Percentiles rank a stretch among this genome's conserved stretches.
These are phyloP conservation scores for Lactarius psammicola DNA, from an alignment of 768 basidiomycete species.

Conservation along the genomic window DNA sequence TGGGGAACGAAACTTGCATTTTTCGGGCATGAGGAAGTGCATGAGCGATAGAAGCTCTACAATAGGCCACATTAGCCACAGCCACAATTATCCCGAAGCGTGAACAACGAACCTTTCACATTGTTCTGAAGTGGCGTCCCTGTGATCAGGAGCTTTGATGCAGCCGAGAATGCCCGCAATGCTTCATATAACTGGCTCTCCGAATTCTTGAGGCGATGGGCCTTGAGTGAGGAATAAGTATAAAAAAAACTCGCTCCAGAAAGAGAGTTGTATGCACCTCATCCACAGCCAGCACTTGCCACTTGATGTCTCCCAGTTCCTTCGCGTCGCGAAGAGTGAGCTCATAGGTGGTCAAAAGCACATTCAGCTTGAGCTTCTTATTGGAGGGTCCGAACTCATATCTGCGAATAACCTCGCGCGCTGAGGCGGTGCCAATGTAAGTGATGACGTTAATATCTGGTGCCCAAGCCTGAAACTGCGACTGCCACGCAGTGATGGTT, in stretches of 20 bases:
- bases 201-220: conserved; percentile 96
- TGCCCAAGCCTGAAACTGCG: conserved; percentile 91
- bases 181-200: conserved; percentile 98
- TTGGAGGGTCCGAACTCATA: conserved; percentile 88
- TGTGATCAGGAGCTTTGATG: conserved; percentile 93
- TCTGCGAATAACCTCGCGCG: conserved; percentile 87
- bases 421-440: conserved; percentile 86
- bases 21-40: conserved; percentile 99
- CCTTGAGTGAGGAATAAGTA: conserved; percentile 45
- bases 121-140: conserved; percentile 99
- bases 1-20: conserved; percentile 55
- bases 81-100: conserved; percentile 22
- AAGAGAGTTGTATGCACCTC: conserved; percentile 54
- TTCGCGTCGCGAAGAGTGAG: conserved; percentile 86
- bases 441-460: conserved; percentile 96
- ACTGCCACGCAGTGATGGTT: conserved; percentile 98
- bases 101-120: conserved; percentile 73
- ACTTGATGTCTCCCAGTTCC: conserved; percentile 90
- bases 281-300: conserved; percentile 95
- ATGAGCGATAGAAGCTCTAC: conserved; percentile 92
- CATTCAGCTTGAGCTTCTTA: conserved; percentile 96
- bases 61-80: conserved; percentile 6
- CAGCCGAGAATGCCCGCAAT: conserved; percentile 81
- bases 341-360: conserved; percentile 95
- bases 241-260: not conserved